A percentile compares a stretch with the other conserved stretches of the same genome.
phyloP scores from a whole-genome alignment of 805 yeast genomes.

The Gaillardinia entomophila region DNA sequence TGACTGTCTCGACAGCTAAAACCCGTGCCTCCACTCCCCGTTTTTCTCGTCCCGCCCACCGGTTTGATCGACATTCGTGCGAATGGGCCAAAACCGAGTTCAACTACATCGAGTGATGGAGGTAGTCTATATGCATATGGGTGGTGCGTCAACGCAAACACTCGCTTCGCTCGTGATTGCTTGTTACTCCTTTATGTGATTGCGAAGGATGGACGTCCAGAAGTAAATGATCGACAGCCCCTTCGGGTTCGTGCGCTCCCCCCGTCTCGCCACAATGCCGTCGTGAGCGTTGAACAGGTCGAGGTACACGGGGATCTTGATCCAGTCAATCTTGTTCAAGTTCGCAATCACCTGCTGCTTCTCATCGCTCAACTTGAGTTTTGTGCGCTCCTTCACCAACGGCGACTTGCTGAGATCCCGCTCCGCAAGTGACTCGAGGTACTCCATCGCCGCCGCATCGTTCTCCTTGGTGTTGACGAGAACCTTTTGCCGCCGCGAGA shows the following conservation, averaged over 20 bases:
- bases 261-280: constrained; percentile 75
- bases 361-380: constrained; percentile 29
- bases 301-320: constrained; percentile 67
- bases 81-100: no score
- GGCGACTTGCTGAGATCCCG: constrained; percentile 18
- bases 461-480: constrained; percentile 18
- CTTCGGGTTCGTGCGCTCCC: constrained; percentile 43
- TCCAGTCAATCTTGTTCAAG: constrained; percentile 66
- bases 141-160: no score
- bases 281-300: constrained; percentile 80
- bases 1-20: no score
- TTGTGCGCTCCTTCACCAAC: constrained; percentile 17
- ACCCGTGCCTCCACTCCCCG: no score
- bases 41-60: no score
- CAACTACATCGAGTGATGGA: no score
- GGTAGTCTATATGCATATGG: no score
- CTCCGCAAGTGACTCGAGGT: constrained; percentile 10
- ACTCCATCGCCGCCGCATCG: constrained; percentile 13
- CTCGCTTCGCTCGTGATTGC: no score
- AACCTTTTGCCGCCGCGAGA: constrained; percentile 3
- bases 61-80: no score
- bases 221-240: constrained; percentile 50
- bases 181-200: no score
- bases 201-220: constrained; percentile 40
- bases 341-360: constrained; percentile 41